Evolutionary conservation across 352 stramenopile genomes (phyloP), one percentile per base, ranked within the genome.

Genomic region (Phytophthora foliorum): DNA sequence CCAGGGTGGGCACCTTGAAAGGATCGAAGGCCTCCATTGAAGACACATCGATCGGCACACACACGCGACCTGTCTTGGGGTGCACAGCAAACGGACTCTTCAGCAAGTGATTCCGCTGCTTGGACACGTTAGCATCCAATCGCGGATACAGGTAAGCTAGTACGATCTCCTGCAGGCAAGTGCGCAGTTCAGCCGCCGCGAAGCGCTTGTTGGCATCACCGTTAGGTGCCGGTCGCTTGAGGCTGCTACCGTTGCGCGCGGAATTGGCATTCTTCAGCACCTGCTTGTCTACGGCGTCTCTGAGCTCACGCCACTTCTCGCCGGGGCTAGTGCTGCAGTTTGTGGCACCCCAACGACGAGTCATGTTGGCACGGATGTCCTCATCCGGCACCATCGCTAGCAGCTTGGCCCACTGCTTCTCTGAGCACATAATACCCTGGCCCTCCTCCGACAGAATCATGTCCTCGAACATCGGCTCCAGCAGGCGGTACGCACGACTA

Each of bases 101-200:
- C 38, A 99, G 87, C 85, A 99, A 98, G 89, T 99, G 98, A 91
- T 99, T 99, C 58, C 97, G 90, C 75, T 98, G 95, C 77, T 99
- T 99, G 63, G 97, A 99, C 52, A 99, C 98, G 78, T 99, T 99
- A 38, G 98, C 98, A 97, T 99, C 98, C 63, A 99, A 75, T 36
- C 98, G 89, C 14, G 98, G 97, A 77, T 99, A 99, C 29, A 97
- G 89, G 67, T 99, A 97, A 34, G 89, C 82, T 59, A 99, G 96
- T 38, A 99, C 96, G 45, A 98, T 98, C 80, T 99, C 94, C 59
- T 96, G 87, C 21, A 98, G 73, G 88, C 97, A 99, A 41, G 88
- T 93, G 42, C 91, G 78, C 39, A 97, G 75, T 34, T 95, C 84
- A 7, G 76, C 53, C 10, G 86, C 71, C 56, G 75, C 92, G 29